Evolutionary conservation across 2,329 filamentous ascomycete genomes (phyloP).

Genomic region (Ascochyta rabiei): DNA sequence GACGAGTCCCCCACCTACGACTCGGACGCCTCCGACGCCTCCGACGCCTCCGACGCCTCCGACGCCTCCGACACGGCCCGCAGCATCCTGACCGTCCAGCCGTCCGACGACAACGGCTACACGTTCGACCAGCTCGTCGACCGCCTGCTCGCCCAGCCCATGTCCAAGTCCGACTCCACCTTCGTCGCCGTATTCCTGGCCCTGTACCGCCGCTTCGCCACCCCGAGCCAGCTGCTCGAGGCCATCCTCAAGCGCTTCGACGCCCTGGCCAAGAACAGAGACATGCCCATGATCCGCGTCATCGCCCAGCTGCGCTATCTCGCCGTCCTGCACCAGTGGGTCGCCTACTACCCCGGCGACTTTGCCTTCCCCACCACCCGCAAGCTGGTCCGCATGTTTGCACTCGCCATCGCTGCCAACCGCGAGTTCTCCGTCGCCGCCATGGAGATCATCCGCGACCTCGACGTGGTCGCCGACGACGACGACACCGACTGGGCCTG

Average conservation of each 20-base stretch:
- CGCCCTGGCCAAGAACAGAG: conserved; percentile 68
- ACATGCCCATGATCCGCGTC: conserved; percentile 75
- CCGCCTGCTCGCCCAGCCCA: conserved; percentile 79
- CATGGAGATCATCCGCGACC: conserved; percentile 79
- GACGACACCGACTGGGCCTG: conserved; percentile 95
- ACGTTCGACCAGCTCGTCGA: conserved; percentile 69
- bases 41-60: conserved; percentile 73
- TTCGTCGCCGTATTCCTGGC: conserved; percentile 90
- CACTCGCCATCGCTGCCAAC: conserved; percentile 73
- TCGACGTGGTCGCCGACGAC: conserved; percentile 79
- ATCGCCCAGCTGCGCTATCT: conserved; percentile 83
- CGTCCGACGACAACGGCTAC: conserved; percentile 65
- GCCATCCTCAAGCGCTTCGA: conserved; percentile 81
- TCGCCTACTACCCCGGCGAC: conserved; percentile 87
- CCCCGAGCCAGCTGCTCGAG: conserved; percentile 77
- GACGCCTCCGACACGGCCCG: conserved; percentile 67
- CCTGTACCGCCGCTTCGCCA: conserved; percentile 90
- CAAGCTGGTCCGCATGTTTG: conserved; percentile 75
- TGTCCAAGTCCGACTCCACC: conserved; percentile 86
- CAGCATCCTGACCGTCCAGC: conserved; percentile 42
- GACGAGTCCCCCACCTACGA: conserved; percentile 75
- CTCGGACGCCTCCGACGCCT: conserved; percentile 67
- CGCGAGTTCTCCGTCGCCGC: conserved; percentile 85
- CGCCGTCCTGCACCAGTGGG: conserved; percentile 86
- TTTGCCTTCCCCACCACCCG: conserved; percentile 81